Conservation (phyloP, 2,329 filamentous ascomycete species). For the Colletotrichum sp. region DNA sequence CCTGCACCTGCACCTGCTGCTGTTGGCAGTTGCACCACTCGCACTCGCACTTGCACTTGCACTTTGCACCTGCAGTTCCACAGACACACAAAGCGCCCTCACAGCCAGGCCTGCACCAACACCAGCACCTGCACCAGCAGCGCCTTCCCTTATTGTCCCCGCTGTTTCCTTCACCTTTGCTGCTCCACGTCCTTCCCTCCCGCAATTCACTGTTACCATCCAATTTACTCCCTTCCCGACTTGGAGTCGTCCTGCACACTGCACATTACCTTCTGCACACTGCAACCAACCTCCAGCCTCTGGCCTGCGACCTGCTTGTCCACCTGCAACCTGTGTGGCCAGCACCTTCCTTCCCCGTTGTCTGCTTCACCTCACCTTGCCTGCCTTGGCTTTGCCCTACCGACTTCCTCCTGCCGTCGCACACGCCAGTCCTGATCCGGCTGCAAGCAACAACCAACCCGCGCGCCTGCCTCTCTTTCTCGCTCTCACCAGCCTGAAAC, state of each 20-base stretch:
- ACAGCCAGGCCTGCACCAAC: not conserved
- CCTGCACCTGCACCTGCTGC: not conserved
- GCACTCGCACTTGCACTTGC: not conserved
- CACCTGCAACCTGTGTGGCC: not conserved
- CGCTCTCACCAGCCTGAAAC: not conserved
- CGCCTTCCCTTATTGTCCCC: not conserved
- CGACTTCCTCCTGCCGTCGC: not conserved
- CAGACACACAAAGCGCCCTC: not conserved
- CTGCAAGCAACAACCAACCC: not conserved
- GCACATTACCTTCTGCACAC: not conserved
- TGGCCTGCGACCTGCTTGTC: not conserved
- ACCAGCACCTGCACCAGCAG: not conserved
- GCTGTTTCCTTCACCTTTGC: not conserved
- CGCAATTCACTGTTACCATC: not conserved
- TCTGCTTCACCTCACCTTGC: not conserved
- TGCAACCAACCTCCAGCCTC: not conserved
- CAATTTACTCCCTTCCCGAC: not conserved
- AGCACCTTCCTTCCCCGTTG: not conserved
- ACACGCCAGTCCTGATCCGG: not conserved
- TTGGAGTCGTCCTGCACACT: not conserved
- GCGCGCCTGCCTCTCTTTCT: not conserved
- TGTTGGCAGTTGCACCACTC: not conserved
- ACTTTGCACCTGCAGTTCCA: not conserved
- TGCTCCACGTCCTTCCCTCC: not conserved
- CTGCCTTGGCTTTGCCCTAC: slow-evolving; percentile 2